Percentiles rank a stretch among this genome's conserved stretches.
phyloP scores from a whole-genome alignment of 345 rosid genomes.

The Populus pruinosa region DNA sequence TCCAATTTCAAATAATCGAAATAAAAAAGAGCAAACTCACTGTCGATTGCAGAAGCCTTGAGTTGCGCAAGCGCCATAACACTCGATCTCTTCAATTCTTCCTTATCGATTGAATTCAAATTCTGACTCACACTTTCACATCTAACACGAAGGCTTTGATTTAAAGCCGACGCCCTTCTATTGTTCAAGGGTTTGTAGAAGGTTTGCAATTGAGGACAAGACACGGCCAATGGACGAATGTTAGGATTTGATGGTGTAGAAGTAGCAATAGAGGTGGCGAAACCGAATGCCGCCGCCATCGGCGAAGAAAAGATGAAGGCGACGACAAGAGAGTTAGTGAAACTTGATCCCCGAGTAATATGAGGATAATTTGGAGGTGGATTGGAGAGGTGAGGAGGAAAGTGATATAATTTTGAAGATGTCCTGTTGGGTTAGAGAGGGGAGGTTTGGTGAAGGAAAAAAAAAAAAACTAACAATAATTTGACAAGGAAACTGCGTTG shows the following conservation, averaged over 20 bases:
- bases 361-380: not conserved
- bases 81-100: not conserved
- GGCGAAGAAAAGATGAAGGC: not conserved
- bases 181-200: not conserved
- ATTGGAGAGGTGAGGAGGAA: not conserved
- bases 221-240: not conserved
- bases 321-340: not conserved
- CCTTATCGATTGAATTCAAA: slow-evolving; percentile 4
- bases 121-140: slow-evolving; percentile 3
- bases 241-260: not conserved
- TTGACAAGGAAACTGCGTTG: not conserved
- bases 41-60: slow-evolving; percentile 17
- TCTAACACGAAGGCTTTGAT: not conserved
- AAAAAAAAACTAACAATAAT: too few species aligned
- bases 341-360: not conserved
- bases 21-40: slow-evolving; percentile 3
- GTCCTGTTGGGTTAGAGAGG: not conserved
- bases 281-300: not conserved
- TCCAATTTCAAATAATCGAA: not conserved
- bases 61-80: slow-evolving; percentile 21
- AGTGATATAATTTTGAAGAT: not conserved
- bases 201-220: not conserved
- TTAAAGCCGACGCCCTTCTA: not conserved
- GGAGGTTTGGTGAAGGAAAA: not conserved
- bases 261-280: not conserved